These are phyloP conservation scores for Leucoagaricus sp. DNA, from an alignment of 1,284 basidiomycete genomes.

Conservation along the genomic window DNA sequence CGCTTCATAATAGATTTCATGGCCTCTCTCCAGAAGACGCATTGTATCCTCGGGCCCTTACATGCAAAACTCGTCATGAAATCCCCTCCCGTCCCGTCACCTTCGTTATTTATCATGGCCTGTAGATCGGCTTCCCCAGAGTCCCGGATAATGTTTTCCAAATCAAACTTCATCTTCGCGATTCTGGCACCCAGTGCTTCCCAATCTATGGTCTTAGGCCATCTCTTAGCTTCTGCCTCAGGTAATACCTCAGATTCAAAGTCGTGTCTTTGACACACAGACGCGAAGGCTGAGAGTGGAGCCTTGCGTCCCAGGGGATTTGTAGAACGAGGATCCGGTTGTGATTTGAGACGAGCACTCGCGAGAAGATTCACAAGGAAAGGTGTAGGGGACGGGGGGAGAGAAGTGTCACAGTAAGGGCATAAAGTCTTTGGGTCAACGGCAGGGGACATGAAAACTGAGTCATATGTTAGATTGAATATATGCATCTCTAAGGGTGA, in stretches of 20 bases:
- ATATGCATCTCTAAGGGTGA: neutral
- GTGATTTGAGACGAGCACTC: conserved; percentile 50
- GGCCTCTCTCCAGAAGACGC: conserved; percentile 69
- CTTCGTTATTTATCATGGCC: neutral
- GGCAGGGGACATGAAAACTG: conserved; percentile 44
- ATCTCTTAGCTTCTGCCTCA: conserved; percentile 64
- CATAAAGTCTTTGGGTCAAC: conserved; percentile 68
- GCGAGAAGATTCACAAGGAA: conserved; percentile 56
- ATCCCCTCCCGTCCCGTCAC: conserved; percentile 20
- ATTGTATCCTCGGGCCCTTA: conserved; percentile 44
- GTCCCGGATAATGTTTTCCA: conserved; percentile 57
- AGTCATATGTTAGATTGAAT: neutral
- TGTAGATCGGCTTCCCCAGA: conserved; percentile 27
- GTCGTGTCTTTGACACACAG: conserved; percentile 73
- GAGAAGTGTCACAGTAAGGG: conserved; percentile 73
- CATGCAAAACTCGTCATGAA: conserved; percentile 9
- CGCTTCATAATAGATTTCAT: conserved; percentile 60
- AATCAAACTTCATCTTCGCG: conserved; percentile 40
- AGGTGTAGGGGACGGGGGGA: conserved; percentile 65
- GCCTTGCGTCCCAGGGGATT: conserved; percentile 72
- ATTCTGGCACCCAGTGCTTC: conserved; percentile 52
- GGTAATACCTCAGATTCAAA: conserved; percentile 75
- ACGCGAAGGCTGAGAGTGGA: conserved; percentile 58
- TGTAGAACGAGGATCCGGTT: conserved; percentile 60
- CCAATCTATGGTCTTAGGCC: conserved; percentile 76